Percentiles rank a stretch among this genome's conserved stretches.
Evolutionary conservation across 1,139 yeast genomes (phyloP).

Genomic region (Candida gigantensis): DNA sequence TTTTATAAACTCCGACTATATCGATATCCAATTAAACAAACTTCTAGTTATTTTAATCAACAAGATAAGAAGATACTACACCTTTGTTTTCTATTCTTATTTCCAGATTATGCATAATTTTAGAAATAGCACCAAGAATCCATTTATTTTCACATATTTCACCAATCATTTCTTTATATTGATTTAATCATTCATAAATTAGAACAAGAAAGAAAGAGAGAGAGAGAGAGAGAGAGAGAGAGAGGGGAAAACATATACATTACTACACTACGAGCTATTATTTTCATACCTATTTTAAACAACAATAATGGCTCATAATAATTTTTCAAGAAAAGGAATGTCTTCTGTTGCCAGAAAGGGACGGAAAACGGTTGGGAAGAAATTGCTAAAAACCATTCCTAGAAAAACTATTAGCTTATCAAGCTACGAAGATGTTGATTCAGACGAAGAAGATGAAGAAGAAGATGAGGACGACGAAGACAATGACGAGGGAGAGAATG

Average conservation of each 20-base stretch:
- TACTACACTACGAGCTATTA: not conserved
- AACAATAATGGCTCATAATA: conserved; percentile 5
- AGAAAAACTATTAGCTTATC: conserved; percentile 28
- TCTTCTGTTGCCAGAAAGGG: conserved; percentile 4
- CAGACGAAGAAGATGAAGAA: conserved; percentile 9
- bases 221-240: conserved; percentile 4
- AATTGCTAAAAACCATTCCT: conserved; percentile 30
- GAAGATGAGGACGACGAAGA: conserved; percentile 21
- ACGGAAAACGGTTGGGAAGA: conserved; percentile 30
- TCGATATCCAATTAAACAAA: no score
- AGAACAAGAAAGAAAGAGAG: conserved; percentile 1
- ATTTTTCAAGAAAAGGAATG: conserved; percentile 19
- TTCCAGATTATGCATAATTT: conserved; percentile 10
- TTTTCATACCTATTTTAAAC: not conserved
- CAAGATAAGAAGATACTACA: no score
- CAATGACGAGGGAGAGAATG: conserved; percentile 37
- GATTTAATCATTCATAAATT: conserved; percentile 1
- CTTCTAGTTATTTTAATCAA: no score
- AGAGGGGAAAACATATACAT: not conserved
- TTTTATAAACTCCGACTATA: no score
- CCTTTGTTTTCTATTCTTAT: no score
- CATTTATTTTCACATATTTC: conserved; percentile 12
- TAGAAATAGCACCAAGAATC: conserved; percentile 10
- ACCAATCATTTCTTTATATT: conserved; percentile 13
- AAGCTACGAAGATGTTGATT: conserved; percentile 20